Base-by-base conservation (phyloP, 768 basidiomycete species). In the Udeniomyces megalosporus region DNA sequence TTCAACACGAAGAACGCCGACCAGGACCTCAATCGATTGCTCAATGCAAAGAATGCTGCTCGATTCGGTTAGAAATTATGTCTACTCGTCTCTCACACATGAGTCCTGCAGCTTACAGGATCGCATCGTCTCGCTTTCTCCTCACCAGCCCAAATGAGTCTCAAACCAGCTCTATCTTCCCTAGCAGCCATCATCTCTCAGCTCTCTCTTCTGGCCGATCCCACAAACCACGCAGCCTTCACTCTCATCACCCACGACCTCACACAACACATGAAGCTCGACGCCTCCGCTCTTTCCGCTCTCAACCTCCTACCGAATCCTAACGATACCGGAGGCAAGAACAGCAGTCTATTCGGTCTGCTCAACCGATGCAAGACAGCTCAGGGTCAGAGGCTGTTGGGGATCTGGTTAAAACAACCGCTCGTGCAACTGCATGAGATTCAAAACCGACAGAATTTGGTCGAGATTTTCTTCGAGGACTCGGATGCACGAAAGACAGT, bases 341-440 rank as follows among this genome's bases (percentile, higher is more conserved):
- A 86, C 66, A 87, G 86, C 32, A 92, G 88, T 3, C 72, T 99
- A 5, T 82, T 91, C 58, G 91, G 91, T 0, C 76, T 95, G 8
- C 75, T 99, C 61, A 95, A 97, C 72, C 87, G 86, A 68, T 95
- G 93, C 77, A 95, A 95, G 75, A 97, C 95, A 0, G 82, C 88
- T 0, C 95, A 99, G 71, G 95, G 95, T 0, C 83, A 86, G 15
- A 77, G 95, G 60, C 72, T 95, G 45, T 77, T 99, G 3, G 86
- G 84, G 0, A 84, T 83, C 52, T 97, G 93, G 93, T 76, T 99
- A 46, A 96, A 95, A 70, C 95, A 97, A 71, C 95, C 95, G 5
- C 76, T 97, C 29, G 82, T 96, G 32, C 96, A 95, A 72, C 73
- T 88, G 42, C 92, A 97, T 67, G 87, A 91, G 70, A 97, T 97